phyloP scores from a whole-genome alignment of 2,329 filamentous ascomycete genomes.

The Cladosporium oxysporum region DNA sequence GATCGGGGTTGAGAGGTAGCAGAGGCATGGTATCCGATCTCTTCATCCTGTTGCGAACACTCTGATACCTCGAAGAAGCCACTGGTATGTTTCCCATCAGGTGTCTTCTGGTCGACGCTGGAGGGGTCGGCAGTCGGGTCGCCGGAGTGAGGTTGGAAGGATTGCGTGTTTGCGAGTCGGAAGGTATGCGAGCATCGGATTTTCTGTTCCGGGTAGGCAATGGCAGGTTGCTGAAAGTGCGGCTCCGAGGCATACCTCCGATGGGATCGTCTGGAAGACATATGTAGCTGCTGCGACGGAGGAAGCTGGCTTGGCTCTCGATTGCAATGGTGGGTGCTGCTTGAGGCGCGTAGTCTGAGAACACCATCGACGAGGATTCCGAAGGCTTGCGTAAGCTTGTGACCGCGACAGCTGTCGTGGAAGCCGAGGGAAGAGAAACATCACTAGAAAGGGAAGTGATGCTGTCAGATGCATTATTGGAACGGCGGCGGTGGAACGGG shows the following conservation, averaged over 20 bases:
- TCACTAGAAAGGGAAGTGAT: conserved; percentile 31
- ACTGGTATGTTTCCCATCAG: conserved; percentile 27
- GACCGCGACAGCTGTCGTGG: conserved; percentile 19
- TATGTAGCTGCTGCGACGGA: conserved; percentile 36
- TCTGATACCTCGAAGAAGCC: conserved; percentile 20
- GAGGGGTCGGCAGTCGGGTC: conserved; percentile 30
- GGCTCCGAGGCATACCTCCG: conserved; percentile 37
- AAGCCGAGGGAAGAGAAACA: conserved; percentile 20
- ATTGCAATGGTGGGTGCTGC: conserved; percentile 20
- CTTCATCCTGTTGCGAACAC: conserved; percentile 27
- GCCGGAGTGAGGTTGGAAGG: conserved; percentile 23
- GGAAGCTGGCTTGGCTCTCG: conserved; percentile 21
- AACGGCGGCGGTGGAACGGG: conserved; percentile 37
- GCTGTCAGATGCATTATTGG: conserved; percentile 31
- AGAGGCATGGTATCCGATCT: conserved; percentile 40
- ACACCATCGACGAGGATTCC: conserved; percentile 9
- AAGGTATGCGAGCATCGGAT: conserved; percentile 33
- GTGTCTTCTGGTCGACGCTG: conserved; percentile 30
- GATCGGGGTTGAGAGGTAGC: conserved; percentile 26
- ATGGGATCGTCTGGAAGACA: conserved; percentile 36
- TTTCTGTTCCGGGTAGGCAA: conserved; percentile 29
- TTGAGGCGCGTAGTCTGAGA: not conserved
- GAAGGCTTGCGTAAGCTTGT: conserved; percentile 14
- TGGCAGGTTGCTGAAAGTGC: conserved; percentile 40
- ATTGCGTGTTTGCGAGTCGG: conserved; percentile 17